Base-by-base conservation (phyloP, 257 asterid species). In the Jacaranda mimosifolia region DNA sequence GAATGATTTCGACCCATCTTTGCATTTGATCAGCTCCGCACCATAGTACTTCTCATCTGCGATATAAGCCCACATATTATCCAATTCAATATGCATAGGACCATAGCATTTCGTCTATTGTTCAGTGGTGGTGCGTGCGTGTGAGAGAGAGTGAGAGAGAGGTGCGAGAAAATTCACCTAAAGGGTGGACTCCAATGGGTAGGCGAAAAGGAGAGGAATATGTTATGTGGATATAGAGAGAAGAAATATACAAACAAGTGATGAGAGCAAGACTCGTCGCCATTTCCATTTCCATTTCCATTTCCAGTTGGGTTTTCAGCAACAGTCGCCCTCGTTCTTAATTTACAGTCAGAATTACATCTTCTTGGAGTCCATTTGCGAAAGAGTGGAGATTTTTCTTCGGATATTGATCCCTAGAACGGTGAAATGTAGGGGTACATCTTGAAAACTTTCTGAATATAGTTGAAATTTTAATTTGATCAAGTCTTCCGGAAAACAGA, bases 1-100 rank as follows among this genome's bases (percentile, higher is more conserved):
- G 84, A 95, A 95, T 63, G 84, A 84, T 56, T 89, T 88, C 10
- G 98, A 89, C 26, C 98, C 97, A 68, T 95, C 97, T 85, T 85
- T 95, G 86, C 99, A 95, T 57, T 79, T 85, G 75, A 93, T 91
- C 81, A 86, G 79, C 72, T 87, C 94, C 58, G 85, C 76, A 7
- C 68, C 86, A 72, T 85, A 95, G 80, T 87, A 90, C 59, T 86
- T 85, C 59, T 84, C 90, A 78, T 93, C 98, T 95, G 88, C 80
- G 83, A 82, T 7, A 60, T n/a, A 70, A 81, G 69, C 74, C 60
- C 68, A 26, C 69, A 62, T 26, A 73, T 53, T 59, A 15, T 21
- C 11, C 67, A 51, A 8, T 70, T 71, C 26, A 76, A 62, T 18
- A 42, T 7, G 13, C 56, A 59, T 1, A 53, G 46, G 6, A 3